Evolutionary conservation across 768 basidiomycete species (phyloP).

Genomic region (Ramaria sp.): DNA sequence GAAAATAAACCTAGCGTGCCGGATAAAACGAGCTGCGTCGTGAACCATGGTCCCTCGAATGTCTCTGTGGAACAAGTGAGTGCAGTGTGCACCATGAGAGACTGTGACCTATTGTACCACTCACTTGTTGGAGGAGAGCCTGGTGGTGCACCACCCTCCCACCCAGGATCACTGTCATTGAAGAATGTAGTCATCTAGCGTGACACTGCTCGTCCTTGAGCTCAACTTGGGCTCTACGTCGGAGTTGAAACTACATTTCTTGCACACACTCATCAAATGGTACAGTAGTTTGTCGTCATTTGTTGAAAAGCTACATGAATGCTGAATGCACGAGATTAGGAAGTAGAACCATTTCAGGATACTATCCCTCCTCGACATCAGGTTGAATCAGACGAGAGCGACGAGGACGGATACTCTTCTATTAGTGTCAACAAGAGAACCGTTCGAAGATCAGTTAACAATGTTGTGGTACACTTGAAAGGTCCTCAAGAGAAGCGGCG

Average conservation of each 20-base stretch:
- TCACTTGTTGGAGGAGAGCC: constrained; percentile 56
- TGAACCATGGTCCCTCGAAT: constrained; percentile 93
- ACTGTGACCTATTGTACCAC: constrained; percentile 15
- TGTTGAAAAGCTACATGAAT: too few species aligned
- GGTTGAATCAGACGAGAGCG: constrained; percentile 50
- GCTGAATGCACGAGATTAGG: constrained; percentile 16
- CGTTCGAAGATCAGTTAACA: neutral
- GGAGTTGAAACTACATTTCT: neutral
- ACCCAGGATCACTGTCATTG: constrained; percentile 26
- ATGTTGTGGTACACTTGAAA: constrained; percentile 1
- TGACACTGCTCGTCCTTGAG: neutral
- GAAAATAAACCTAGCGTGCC: constrained; percentile 64
- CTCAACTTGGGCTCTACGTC: neutral
- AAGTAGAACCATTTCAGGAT: constrained; percentile 47
- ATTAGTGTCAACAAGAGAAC: neutral
- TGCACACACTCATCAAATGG: neutral
- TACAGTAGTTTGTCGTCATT: neutral
- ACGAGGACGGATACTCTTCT: constrained; percentile 32
- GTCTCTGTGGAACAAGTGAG: constrained; percentile 34
- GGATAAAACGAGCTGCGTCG: constrained; percentile 78
- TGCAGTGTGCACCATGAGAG: constrained; percentile 5
- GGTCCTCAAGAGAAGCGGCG: constrained; percentile 13
- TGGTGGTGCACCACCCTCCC: constrained; percentile 36
- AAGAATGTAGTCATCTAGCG: neutral
- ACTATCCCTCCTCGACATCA: constrained; percentile 47